These are phyloP conservation scores for Didymella pomorum DNA, from an alignment of 2,329 filamentous ascomycete species.

Conservation along the genomic window DNA sequence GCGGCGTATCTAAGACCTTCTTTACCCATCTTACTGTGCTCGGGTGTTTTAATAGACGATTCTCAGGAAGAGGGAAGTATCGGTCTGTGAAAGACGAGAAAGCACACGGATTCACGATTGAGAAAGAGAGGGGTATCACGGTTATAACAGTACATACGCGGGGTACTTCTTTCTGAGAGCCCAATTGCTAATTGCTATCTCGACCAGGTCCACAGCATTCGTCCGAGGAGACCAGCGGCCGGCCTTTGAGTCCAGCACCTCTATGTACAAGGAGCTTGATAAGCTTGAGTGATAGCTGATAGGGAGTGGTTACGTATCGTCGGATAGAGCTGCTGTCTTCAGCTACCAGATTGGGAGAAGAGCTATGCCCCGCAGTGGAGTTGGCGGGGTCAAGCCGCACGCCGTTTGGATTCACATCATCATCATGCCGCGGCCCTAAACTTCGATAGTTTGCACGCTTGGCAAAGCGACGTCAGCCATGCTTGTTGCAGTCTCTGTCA, in stretches of 20 bases:
- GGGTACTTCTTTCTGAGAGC: slow-evolving; percentile 23
- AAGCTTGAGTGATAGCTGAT: slow-evolving; percentile 43
- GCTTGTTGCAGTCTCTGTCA: slow-evolving; percentile 1
- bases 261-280: slow-evolving; percentile 40
- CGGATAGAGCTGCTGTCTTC: slow-evolving; percentile 29
- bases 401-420: slow-evolving; percentile 26
- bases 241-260: slow-evolving; percentile 14
- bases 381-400: slow-evolving; percentile 22
- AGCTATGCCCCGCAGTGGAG: slow-evolving; percentile 41
- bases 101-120: neutral
- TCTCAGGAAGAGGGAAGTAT: neutral
- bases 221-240: slow-evolving; percentile 22
- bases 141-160: slow-evolving; percentile 29
- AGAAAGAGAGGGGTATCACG: slow-evolving; percentile 17
- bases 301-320: slow-evolving; percentile 45
- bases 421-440: slow-evolving; percentile 32
- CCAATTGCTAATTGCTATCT: slow-evolving; percentile 35
- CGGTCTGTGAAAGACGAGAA: neutral
- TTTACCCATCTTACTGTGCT: slow-evolving; percentile 53
- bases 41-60: neutral
- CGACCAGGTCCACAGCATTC: slow-evolving; percentile 19
- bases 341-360: slow-evolving; percentile 32
- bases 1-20: slow-evolving; percentile 73
- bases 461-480: slow-evolving; percentile 7
- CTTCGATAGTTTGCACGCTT: slow-evolving; percentile 16